Evolutionary conservation across 208 protist species (phyloP).

Genomic region (Trypanosoma caninum): DNA sequence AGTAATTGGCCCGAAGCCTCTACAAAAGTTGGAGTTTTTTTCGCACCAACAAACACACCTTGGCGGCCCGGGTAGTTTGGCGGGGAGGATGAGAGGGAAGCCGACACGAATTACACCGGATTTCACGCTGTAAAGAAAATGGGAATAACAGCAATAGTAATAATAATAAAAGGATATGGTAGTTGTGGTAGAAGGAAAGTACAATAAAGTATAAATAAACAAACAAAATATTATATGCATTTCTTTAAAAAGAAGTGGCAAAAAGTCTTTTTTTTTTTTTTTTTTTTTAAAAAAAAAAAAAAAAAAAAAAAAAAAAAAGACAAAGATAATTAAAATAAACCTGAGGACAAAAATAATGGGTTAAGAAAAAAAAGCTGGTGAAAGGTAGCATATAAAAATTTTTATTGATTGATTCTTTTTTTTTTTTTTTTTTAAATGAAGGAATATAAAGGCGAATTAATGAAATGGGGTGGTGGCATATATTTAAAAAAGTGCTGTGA

Average conservation of each 20-base stretch:
- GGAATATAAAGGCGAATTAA: no score
- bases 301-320: neutral
- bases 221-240: no score
- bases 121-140: constrained; percentile 9
- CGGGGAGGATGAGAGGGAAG: constrained; percentile 60
- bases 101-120: constrained; percentile 22
- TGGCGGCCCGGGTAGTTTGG: constrained; percentile 37
- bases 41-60: constrained; percentile 62
- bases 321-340: neutral
- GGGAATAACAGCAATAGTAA: no score
- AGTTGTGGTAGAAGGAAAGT: neutral
- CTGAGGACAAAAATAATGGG: neutral
- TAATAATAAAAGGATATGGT: no score
- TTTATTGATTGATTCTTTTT: no score
- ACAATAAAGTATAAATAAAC: no score
- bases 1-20: constrained; percentile 67
- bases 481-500: neutral
- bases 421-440: no score
- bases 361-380: neutral
- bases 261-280: no score
- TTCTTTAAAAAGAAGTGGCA: no score
- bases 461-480: neutral
- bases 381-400: neutral
- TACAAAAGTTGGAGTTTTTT: constrained; percentile 85
- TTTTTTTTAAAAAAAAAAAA: neutral